Percentiles rank a stretch among this genome's conserved stretches.
These are phyloP conservation scores for Cruciata laevipes DNA, from an alignment of 257 asterid species.

Conservation along the genomic window DNA sequence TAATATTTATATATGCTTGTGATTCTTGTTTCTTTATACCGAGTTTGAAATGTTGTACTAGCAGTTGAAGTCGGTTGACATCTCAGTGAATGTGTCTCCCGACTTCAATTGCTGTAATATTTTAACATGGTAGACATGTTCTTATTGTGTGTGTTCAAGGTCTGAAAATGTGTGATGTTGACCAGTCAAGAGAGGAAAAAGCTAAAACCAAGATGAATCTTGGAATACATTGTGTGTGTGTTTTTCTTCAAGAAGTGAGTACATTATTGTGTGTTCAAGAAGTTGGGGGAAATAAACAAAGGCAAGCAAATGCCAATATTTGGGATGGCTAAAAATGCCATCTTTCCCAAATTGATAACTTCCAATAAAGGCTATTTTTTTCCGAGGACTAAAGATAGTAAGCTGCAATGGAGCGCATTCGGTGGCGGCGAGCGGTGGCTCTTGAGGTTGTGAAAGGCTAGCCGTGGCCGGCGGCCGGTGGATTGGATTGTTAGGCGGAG, in stretches of 20 bases:
- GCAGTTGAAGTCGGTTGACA: too few species aligned
- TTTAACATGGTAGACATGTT: background rate
- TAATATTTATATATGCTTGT: background rate
- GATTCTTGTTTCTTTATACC: too few species aligned
- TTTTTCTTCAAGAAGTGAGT: background rate
- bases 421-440: conserved; percentile 1
- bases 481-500: conserved; percentile 1
- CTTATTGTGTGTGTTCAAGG: background rate
- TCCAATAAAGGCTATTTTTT: background rate
- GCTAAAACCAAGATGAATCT: background rate
- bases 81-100: too few species aligned
- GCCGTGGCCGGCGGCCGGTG: background rate
- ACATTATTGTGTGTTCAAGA: background rate
- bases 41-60: too few species aligned
- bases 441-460: background rate
- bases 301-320: background rate
- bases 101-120: too few species aligned
- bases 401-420: too few species aligned
- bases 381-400: background rate
- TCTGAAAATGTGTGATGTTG: background rate
- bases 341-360: background rate
- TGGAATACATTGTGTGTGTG: background rate
- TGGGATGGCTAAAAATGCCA: background rate
- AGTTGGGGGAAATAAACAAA: background rate
- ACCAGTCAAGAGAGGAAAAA: background rate